Base-by-base conservation (phyloP, 2,329 filamentous ascomycete species). In the Fusarium virguliforme region DNA sequence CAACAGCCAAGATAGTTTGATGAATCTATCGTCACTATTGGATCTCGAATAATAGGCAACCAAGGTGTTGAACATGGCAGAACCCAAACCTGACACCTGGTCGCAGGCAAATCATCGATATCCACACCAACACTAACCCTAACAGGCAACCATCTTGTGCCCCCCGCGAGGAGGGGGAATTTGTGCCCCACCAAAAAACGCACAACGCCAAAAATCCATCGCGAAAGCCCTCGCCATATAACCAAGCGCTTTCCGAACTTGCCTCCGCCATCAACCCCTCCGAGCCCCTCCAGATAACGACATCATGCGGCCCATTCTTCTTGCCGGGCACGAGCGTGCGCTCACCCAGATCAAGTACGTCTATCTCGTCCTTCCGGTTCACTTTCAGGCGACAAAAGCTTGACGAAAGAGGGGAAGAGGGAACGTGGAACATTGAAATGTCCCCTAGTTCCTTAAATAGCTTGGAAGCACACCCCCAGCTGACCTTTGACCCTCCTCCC, bases 261-360 rank as follows among this genome's bases (percentile, higher is more conserved):
- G 70, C 68, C 68, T 75, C 73, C 67, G 71, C 68, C 71, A 76
- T 75, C 75, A 71, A 74, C 71, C 75, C 67, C 74, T 73, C 77
- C 70, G 58, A 70, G 71, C 71, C 68, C 65, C 68, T 73, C 18
- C 62, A 74, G 56, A 70, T 62, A 60, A 70, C 72, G 60, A 74
- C 85, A 94, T 84, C 70, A 99, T 99, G 96, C 94, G 96, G 87
- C 96, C 96, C 81, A 97, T 98, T 84, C 88, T 99, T 78, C 89
- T 99, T 79, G 92, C 94, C 82, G 96, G 96, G 84, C 96, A 99
- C 90, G 94, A 97, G 88, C 93, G 94, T 87, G 94, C 94, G 85
- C 89, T 97, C 84, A 97, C 94, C 81, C 94, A 98, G 84, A 95
- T 98, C 84, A 94, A 91, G 91, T 94, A 87, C 79, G 86, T 81